Evolutionary conservation across 805 yeast species (phyloP).

Genomic region (Wickerhamomyces strasburgensis): DNA sequence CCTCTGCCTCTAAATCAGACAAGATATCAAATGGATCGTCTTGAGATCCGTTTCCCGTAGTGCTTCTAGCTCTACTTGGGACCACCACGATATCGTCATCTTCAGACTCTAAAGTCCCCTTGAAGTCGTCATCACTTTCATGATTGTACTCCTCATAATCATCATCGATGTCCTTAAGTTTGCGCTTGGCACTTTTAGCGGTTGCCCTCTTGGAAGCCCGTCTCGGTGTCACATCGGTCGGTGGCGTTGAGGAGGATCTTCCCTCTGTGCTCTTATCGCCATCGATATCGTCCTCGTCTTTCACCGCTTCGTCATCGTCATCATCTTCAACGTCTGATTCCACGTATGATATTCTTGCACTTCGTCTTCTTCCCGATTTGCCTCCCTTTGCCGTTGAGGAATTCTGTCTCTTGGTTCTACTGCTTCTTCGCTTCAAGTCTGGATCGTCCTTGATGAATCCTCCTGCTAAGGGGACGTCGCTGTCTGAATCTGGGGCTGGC

Average conservation of each 20-base stretch:
- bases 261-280: too few relatives aligned
- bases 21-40: slow-evolving; percentile 16
- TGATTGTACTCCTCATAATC: slow-evolving; percentile 32
- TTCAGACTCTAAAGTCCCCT: slow-evolving; percentile 23
- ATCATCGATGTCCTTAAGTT: slow-evolving; percentile 23
- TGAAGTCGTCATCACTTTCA: slow-evolving; percentile 26
- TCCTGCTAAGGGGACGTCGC: slow-evolving; percentile 22
- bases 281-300: slow-evolving; percentile 2
- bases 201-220: slow-evolving; percentile 23
- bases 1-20: slow-evolving; percentile 13
- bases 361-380: not conserved
- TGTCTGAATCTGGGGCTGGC: slow-evolving; percentile 18
- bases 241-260: slow-evolving; percentile 9
- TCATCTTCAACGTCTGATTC: slow-evolving; percentile 9
- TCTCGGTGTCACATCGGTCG: slow-evolving; percentile 1
- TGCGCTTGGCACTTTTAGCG: slow-evolving; percentile 25
- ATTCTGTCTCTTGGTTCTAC: slow-evolving; percentile 1
- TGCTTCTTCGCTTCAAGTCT: slow-evolving; percentile 14
- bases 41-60: slow-evolving; percentile 7
- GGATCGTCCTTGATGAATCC: slow-evolving; percentile 26
- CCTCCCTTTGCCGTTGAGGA: too few relatives aligned
- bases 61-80: slow-evolving; percentile 2
- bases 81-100: slow-evolving; percentile 24
- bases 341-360: slow-evolving; percentile 4
- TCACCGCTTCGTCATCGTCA: slow-evolving; percentile 1